Percentiles rank a stretch among this genome's conserved stretches.
phyloP scores from a whole-genome alignment of 257 asterid genomes.

The Solanum etuberosum region DNA sequence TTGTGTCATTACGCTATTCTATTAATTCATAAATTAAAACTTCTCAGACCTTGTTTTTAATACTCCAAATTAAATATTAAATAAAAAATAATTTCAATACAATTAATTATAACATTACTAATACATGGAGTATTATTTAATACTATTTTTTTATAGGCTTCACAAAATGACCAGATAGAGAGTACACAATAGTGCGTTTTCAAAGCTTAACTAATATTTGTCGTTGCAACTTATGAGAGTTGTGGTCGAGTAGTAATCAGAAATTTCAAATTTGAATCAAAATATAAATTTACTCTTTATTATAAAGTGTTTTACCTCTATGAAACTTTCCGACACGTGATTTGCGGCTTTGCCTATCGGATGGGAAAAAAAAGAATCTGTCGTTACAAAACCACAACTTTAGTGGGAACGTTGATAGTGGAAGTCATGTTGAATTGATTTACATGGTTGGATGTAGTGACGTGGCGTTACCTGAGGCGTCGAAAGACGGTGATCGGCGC shows the following conservation, averaged over 20 bases:
- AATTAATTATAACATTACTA: too few species aligned
- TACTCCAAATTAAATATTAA: too few species aligned
- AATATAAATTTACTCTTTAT: too few species aligned
- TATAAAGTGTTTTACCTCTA: too few species aligned
- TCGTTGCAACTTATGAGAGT: too few species aligned
- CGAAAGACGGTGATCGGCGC: conserved; percentile 2
- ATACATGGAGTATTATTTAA: neutral
- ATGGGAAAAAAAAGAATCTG: neutral
- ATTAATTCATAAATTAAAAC: neutral
- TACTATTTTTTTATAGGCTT: neutral
- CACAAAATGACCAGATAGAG: neutral
- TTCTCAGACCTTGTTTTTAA: too few species aligned
- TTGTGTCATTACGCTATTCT: neutral
- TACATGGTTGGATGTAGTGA: neutral
- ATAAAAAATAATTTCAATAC: too few species aligned
- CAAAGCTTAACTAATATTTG: neutral
- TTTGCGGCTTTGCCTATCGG: neutral
- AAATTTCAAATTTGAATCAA: too few species aligned
- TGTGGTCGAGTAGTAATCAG: too few species aligned
- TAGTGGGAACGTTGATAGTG: neutral
- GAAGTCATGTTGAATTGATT: neutral
- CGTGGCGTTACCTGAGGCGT: neutral
- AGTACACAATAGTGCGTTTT: neutral
- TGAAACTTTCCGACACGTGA: too few species aligned
- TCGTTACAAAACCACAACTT: neutral